Conservation (phyloP, 2,329 filamentous ascomycete species). For the Cladosporium sp. region DNA sequence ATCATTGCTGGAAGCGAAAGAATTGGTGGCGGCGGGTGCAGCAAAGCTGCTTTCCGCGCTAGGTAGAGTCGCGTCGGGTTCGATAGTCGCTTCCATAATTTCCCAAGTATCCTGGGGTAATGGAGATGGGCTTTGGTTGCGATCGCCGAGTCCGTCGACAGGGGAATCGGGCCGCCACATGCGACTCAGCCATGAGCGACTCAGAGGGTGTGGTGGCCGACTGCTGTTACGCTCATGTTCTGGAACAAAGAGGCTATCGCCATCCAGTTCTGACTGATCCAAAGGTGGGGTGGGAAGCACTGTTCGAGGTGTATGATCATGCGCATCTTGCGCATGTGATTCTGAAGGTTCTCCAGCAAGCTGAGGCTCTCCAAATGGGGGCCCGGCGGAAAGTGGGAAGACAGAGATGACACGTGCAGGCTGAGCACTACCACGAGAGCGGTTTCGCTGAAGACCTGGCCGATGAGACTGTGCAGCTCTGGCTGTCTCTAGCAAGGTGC, state of each 20-base stretch:
- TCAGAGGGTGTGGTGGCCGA: slow-evolving; percentile 25
- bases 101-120: slow-evolving; percentile 63
- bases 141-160: slow-evolving; percentile 77
- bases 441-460: neutral
- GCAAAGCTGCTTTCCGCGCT: slow-evolving; percentile 79
- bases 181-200: slow-evolving; percentile 28
- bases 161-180: slow-evolving; percentile 20
- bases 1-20: slow-evolving; percentile 34
- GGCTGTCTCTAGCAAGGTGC: slow-evolving; percentile 8
- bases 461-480: slow-evolving; percentile 2
- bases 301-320: neutral
- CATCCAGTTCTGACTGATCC: slow-evolving; percentile 13
- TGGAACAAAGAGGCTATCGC: slow-evolving; percentile 20
- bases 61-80: slow-evolving; percentile 74
- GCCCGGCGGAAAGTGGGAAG: no score
- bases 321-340: no score
- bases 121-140: slow-evolving; percentile 73
- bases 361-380: no score
- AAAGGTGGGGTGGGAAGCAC: slow-evolving; percentile 6
- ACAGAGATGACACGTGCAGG: no score
- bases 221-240: slow-evolving; percentile 12
- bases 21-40: slow-evolving; percentile 55
- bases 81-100: slow-evolving; percentile 71
- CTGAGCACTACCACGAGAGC: no score
- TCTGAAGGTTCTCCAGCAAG: no score